A percentile compares a stretch with the other conserved stretches of the same genome.
phyloP scores from a whole-genome alignment of 2,329 filamentous ascomycete genomes.

The Diatrype stigma region DNA sequence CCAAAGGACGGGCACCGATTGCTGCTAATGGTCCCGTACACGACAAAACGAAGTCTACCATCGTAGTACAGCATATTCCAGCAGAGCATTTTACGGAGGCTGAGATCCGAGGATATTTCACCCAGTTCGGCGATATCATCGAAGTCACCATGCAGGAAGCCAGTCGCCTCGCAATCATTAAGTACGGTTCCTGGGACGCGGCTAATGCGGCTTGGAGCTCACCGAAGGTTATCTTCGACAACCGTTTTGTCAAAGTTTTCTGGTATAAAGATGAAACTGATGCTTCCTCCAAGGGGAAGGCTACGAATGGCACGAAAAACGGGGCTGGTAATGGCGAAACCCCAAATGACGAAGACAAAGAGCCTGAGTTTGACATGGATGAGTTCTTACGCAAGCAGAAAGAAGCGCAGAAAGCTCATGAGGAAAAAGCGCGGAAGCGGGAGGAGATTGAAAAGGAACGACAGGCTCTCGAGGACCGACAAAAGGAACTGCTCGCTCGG shows the following conservation, averaged over 20 bases:
- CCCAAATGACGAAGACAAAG: constrained; percentile 15
- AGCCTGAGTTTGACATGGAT: constrained; percentile 62
- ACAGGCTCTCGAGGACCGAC: constrained; percentile 61
- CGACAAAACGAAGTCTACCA: constrained; percentile 60
- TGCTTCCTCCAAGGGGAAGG: constrained; percentile 22
- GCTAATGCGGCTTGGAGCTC: constrained; percentile 70
- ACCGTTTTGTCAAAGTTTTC: constrained; percentile 80
- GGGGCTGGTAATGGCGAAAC: constrained; percentile 19
- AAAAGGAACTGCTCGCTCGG: constrained; percentile 56
- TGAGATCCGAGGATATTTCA: constrained; percentile 64
- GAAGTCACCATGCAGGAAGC: constrained; percentile 63
- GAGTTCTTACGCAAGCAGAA: constrained; percentile 66
- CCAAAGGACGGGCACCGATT: constrained; percentile 51
- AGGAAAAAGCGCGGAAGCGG: constrained; percentile 60
- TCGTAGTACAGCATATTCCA: constrained; percentile 77
- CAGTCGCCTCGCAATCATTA: constrained; percentile 65
- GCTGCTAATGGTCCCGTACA: constrained; percentile 60
- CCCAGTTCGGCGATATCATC: constrained; percentile 63
- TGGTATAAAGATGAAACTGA: constrained; percentile 60
- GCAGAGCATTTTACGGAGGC: constrained; percentile 65
- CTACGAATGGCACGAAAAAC: constrained; percentile 26
- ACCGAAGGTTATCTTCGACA: constrained; percentile 78
- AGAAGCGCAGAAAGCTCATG: constrained; percentile 65
- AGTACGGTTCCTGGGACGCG: constrained; percentile 60
- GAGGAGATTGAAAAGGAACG: constrained; percentile 59